These are phyloP conservation scores for Apiospora hydei DNA, from an alignment of 2,329 filamentous ascomycete species.

Conservation along the genomic window DNA sequence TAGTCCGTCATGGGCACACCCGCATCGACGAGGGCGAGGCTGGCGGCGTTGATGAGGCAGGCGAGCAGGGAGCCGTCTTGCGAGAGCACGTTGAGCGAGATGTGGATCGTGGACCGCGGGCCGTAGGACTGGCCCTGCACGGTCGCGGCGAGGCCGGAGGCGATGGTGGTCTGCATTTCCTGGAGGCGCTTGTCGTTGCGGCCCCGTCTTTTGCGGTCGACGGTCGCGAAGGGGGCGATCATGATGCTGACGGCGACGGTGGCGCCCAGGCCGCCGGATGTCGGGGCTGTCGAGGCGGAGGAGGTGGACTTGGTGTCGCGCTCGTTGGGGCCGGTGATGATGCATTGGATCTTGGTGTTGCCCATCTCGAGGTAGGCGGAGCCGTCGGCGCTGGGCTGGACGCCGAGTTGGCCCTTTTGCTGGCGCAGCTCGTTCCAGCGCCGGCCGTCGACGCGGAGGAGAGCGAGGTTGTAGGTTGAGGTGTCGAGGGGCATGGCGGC, in stretches of 20 bases:
- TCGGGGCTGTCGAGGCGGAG: constrained; percentile 25
- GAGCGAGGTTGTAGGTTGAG: constrained; percentile 86
- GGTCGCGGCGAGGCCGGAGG: constrained; percentile 76
- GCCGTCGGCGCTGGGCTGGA: constrained; percentile 90
- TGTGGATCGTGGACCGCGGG: constrained; percentile 82
- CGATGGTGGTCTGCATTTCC: constrained; percentile 82
- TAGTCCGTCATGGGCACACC: constrained; percentile 96
- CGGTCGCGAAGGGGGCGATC: constrained; percentile 85
- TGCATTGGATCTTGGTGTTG: constrained; percentile 96
- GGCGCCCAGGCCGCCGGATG: constrained; percentile 54
- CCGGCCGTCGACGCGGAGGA: constrained; percentile 82
- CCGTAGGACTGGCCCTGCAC: constrained; percentile 84
- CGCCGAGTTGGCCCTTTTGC: constrained; percentile 87
- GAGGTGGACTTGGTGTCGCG: constrained; percentile 58
- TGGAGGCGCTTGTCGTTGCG: constrained; percentile 80
- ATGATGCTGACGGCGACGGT: constrained; percentile 83
- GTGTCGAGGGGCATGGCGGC: constrained; percentile 88
- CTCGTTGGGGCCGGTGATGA: constrained; percentile 86
- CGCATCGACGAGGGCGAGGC: constrained; percentile 90
- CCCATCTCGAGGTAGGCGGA: constrained; percentile 96
- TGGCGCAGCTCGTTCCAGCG: constrained; percentile 97
- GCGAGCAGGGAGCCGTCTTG: constrained; percentile 92
- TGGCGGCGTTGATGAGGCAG: constrained; percentile 88
- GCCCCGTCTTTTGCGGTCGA: constrained; percentile 80
- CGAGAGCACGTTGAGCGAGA: constrained; percentile 86